Evolutionary conservation across 2,329 filamentous ascomycete species (phyloP).

Genomic region (Pseudopyrenochaeta lycopersici): DNA sequence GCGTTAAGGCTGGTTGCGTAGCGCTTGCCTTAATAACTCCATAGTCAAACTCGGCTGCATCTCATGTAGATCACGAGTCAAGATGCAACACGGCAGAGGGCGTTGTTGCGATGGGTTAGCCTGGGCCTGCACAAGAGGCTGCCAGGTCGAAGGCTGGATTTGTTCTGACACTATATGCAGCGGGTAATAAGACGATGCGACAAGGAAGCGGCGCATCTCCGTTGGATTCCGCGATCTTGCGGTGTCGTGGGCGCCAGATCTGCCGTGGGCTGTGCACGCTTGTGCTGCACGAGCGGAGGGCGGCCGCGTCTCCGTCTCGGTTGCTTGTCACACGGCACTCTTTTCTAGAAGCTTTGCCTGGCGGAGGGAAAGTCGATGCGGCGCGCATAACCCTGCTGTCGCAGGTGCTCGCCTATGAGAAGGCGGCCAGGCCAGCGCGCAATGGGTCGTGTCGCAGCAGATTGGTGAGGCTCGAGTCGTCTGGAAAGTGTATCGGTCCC

Average conservation of each 20-base stretch:
- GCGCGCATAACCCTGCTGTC: constrained; percentile 21
- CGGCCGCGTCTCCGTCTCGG: constrained; percentile 15
- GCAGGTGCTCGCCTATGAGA: constrained; percentile 28
- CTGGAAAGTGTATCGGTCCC: constrained; percentile 38
- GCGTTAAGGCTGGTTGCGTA: constrained; percentile 1
- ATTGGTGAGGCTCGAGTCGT: constrained; percentile 39
- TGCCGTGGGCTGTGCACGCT: constrained; percentile 18
- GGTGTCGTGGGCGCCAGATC: constrained; percentile 4
- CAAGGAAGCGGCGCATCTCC: constrained; percentile 9
- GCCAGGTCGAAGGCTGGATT: not conserved
- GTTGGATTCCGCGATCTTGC: constrained; percentile 14
- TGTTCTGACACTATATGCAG: not conserved
- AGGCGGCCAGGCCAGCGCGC: constrained; percentile 15
- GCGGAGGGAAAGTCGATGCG: constrained; percentile 31
- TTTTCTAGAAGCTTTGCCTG: constrained; percentile 19
- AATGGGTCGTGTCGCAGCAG: constrained; percentile 32
- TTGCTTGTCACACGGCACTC: constrained; percentile 13
- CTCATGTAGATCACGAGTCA: not conserved
- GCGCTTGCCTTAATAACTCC: not conserved
- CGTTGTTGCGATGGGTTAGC: not conserved
- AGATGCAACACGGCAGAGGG: not conserved
- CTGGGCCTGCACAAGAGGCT: not conserved
- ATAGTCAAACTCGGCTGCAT: not conserved
- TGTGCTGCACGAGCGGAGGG: constrained; percentile 30
- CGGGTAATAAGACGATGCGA: constrained; percentile 4